A percentile compares a stretch with the other conserved stretches of the same genome.
Evolutionary conservation across 352 stramenopile species (phyloP).

Genomic region (Peronosclerospora sorghi): DNA sequence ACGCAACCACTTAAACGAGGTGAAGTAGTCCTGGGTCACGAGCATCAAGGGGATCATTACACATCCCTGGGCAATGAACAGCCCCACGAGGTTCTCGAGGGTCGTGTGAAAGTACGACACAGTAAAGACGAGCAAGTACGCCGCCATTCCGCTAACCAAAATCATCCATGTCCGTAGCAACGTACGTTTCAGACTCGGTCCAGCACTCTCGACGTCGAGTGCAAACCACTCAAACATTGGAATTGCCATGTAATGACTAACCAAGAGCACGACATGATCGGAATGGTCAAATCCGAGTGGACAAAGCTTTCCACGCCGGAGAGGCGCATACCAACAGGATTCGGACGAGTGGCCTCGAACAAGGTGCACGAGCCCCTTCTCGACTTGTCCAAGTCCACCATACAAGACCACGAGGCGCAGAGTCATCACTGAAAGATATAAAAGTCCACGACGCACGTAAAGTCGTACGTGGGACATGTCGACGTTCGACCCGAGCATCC

Average conservation of each 20-base stretch:
- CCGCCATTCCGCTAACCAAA: constrained; percentile 19
- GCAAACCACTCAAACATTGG: constrained; percentile 69
- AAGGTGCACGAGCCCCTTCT: constrained; percentile 29
- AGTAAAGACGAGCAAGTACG: constrained; percentile 64
- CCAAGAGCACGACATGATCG: constrained; percentile 67
- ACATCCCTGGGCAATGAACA: constrained; percentile 41
- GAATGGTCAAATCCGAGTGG: constrained; percentile 57
- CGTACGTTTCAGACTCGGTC: constrained; percentile 35
- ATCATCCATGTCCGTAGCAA: constrained; percentile 37
- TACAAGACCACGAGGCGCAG: constrained; percentile 39
- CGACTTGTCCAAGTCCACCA: constrained; percentile 38
- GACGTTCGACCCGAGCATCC: constrained; percentile 16
- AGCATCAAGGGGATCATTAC: constrained; percentile 59
- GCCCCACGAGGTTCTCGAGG: constrained; percentile 47
- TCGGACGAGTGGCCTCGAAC: constrained; percentile 22
- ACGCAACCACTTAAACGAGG: constrained; percentile 26
- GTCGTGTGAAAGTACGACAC: constrained; percentile 57
- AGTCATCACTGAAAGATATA: neutral
- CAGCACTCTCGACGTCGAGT: constrained; percentile 33
- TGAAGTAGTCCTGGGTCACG: constrained; percentile 53
- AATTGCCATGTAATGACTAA: constrained; percentile 63
- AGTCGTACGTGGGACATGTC: constrained; percentile 40
- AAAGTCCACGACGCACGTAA: constrained; percentile 2
- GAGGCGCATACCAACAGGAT: constrained; percentile 48
- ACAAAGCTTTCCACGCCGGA: constrained; percentile 45